Evolutionary conservation across 2,329 filamentous ascomycete species (phyloP).

Genomic region (Cordyceps cateniannulata): DNA sequence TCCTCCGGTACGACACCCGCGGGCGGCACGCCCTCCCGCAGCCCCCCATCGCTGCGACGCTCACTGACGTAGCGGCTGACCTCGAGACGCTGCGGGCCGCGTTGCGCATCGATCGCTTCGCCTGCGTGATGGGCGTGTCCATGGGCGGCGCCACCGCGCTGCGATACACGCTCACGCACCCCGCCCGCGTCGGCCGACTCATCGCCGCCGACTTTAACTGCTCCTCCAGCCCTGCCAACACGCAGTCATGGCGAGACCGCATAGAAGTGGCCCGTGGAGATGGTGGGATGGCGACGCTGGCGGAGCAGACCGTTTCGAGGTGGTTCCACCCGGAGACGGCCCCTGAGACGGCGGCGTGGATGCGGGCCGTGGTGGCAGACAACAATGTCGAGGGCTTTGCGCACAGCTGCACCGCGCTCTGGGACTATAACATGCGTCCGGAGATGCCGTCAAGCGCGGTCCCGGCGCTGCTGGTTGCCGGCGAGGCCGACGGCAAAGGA

Average conservation of each 20-base stretch:
- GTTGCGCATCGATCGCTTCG: slow-evolving; percentile 60
- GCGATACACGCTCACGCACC: slow-evolving; percentile 56
- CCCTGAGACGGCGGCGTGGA: slow-evolving; percentile 38
- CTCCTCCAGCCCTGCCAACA: slow-evolving; percentile 65
- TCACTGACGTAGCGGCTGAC: slow-evolving; percentile 64
- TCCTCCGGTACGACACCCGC: slow-evolving; percentile 72
- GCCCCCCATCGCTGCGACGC: slow-evolving; percentile 44
- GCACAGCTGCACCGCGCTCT: slow-evolving; percentile 62
- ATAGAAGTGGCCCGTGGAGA: slow-evolving; percentile 57
- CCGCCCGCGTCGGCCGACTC: slow-evolving; percentile 57
- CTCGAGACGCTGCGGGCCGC: slow-evolving; percentile 57
- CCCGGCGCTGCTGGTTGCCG: slow-evolving; percentile 63
- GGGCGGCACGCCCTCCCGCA: slow-evolving; percentile 52
- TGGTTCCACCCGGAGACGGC: slow-evolving; percentile 65
- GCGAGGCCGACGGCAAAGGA: slow-evolving; percentile 62
- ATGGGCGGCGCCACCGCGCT: slow-evolving; percentile 76
- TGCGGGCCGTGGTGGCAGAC: slow-evolving; percentile 60
- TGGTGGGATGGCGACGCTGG: slow-evolving; percentile 58
- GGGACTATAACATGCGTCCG: slow-evolving; percentile 60
- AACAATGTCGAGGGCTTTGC: slow-evolving; percentile 68
- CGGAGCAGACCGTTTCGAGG: slow-evolving; percentile 62
- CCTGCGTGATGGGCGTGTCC: slow-evolving; percentile 67
- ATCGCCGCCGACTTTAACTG: slow-evolving; percentile 76
- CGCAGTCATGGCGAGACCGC: slow-evolving; percentile 72
- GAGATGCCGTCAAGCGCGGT: slow-evolving; percentile 48